These are phyloP conservation scores for Phaeosphaeriaceae sp. DNA, from an alignment of 2,329 filamentous ascomycete species.

Conservation along the genomic window DNA sequence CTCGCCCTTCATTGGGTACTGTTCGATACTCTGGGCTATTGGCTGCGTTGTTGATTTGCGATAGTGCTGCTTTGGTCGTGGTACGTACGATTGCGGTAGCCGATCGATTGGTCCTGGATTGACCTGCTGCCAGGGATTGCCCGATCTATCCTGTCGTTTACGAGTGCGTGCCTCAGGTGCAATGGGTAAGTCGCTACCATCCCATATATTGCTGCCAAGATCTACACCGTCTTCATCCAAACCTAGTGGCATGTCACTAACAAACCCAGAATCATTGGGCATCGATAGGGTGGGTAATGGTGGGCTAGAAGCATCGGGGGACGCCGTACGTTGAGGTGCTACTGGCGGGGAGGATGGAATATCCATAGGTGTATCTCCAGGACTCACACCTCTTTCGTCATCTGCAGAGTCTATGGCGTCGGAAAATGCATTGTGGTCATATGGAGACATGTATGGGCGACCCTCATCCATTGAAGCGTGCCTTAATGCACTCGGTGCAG, in stretches of 20 bases:
- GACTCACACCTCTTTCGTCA: constrained; percentile 54
- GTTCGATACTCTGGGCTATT: constrained; percentile 30
- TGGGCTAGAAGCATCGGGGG: constrained; percentile 79
- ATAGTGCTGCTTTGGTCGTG: constrained; percentile 23
- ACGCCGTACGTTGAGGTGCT: constrained; percentile 61
- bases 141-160: constrained; percentile 23
- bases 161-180: constrained; percentile 19
- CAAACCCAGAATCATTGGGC: constrained; percentile 76
- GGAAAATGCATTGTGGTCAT: constrained; percentile 43
- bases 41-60: constrained; percentile 20
- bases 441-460: constrained; percentile 42
- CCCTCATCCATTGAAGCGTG: constrained; percentile 64
- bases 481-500: constrained; percentile 59
- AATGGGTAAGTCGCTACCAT: constrained; percentile 27
- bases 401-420: constrained; percentile 55
- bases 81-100: constrained; percentile 35
- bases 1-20: constrained; percentile 16
- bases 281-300: constrained; percentile 64
- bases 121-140: constrained; percentile 38
- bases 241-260: constrained; percentile 78
- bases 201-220: constrained; percentile 25
- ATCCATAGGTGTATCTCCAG: constrained; percentile 71
- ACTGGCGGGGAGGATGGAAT: constrained; percentile 92
- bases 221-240: constrained; percentile 67
- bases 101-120: constrained; percentile 36